Percentiles rank a stretch among this genome's conserved stretches.
Conservation (phyloP, 495 filamentous ascomycete species). For the Astrothelium macrocarpum region DNA sequence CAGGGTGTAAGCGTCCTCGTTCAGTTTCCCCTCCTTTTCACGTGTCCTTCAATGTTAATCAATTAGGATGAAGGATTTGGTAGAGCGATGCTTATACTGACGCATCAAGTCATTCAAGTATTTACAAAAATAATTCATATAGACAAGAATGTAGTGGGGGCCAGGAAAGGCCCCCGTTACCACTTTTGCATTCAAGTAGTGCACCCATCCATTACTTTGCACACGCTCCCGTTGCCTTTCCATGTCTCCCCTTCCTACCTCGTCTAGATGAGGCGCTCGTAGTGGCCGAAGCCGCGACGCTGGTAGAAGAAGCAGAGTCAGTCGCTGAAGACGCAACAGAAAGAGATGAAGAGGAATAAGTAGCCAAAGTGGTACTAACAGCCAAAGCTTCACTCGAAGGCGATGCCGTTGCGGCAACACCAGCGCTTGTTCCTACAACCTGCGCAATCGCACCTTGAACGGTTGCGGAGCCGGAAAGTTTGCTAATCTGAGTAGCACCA, state of each 20-base stretch:
- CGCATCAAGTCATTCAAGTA: not conserved
- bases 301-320: slow-evolving; percentile 4
- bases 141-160: slow-evolving; percentile 2
- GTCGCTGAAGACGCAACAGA: not conserved
- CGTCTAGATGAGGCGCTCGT: not conserved
- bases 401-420: not conserved
- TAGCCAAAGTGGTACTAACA: slow-evolving; percentile 2
- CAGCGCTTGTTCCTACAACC: not conserved
- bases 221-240: not conserved
- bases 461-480: not conserved
- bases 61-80: too few species aligned
- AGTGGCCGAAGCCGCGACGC: slow-evolving; percentile 5
- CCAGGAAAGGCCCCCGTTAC: too few species aligned
- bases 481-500: slow-evolving; percentile 19
- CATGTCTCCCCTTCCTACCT: not conserved
- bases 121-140: not conserved
- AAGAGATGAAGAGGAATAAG: not conserved
- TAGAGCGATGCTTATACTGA: too few species aligned
- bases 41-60: too few species aligned
- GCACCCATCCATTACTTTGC: too few species aligned
- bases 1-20: too few species aligned
- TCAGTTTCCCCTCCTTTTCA: too few species aligned
- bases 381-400: not conserved
- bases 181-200: too few species aligned
- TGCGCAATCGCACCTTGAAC: not conserved